phyloP scores from a whole-genome alignment of 1,284 basidiomycete genomes.

The Termitomyces sp. region DNA sequence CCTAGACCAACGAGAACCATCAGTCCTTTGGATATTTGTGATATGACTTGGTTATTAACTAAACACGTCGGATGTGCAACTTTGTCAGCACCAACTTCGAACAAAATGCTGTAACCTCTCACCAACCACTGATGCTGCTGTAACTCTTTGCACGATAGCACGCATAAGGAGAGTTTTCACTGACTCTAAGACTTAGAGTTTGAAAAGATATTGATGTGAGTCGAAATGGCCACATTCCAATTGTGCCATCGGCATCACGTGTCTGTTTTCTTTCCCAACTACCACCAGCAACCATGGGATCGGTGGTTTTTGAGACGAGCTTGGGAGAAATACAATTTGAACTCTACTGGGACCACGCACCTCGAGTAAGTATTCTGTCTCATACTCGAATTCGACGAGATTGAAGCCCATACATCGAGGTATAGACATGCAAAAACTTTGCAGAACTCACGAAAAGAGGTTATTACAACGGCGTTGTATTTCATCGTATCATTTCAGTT shows the following conservation, averaged over 20 bases:
- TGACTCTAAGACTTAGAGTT: background rate
- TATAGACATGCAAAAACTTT: conserved; percentile 92
- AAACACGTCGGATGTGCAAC: conserved; percentile 5
- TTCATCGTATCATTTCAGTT: conserved; percentile 86
- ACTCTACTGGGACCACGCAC: conserved; percentile 88
- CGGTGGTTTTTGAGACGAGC: conserved; percentile 80
- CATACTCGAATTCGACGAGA: conserved; percentile 8
- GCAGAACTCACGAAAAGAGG: conserved; percentile 78
- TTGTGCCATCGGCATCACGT: conserved; percentile 7
- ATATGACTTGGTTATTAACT: conserved; percentile 73
- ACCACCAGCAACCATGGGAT: conserved; percentile 30
- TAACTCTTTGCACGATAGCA: conserved; percentile 73
- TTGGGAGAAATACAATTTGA: conserved; percentile 87
- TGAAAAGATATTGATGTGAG: background rate
- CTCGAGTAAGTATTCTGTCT: conserved; percentile 51
- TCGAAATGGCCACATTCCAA: too few relatives aligned
- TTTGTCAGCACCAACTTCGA: conserved; percentile 7
- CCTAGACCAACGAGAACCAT: conserved; percentile 88
- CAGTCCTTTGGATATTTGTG: conserved; percentile 75
- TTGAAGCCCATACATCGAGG: conserved; percentile 14
- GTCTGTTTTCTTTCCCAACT: background rate
- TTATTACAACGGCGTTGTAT: conserved; percentile 82
- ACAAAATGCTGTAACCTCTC: conserved; percentile 13
- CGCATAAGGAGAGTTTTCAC: conserved; percentile 47
- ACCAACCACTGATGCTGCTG: conserved; percentile 63